phyloP scores from a whole-genome alignment of 2,329 filamentous ascomycete species.

The Tolypocladium guangdongense region DNA sequence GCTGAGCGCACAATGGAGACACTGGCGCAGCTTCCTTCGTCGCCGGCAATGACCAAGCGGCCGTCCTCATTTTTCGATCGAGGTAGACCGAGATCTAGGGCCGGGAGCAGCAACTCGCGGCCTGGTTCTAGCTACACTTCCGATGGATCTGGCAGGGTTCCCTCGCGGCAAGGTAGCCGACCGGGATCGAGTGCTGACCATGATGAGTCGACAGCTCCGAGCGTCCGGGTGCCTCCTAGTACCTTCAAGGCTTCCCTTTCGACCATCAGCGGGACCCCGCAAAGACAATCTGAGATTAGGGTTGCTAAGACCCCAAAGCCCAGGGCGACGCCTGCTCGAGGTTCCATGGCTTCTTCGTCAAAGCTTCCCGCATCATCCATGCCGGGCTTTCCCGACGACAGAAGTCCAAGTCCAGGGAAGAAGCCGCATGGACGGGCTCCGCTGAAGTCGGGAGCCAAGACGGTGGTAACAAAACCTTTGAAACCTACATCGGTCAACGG shows the following conservation, averaged over 20 bases:
- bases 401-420: conserved; percentile 30
- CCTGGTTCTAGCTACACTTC: conserved; percentile 50
- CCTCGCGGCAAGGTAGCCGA: conserved; percentile 39
- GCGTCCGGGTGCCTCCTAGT: conserved; percentile 32
- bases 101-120: conserved; percentile 33
- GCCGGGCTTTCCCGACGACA: conserved; percentile 12
- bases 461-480: conserved; percentile 31
- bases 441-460: conserved; percentile 34
- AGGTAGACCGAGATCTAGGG: conserved; percentile 43
- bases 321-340: conserved; percentile 11
- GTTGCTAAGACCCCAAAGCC: conserved; percentile 13
- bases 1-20: conserved; percentile 82
- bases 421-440: conserved; percentile 11
- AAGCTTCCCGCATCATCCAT: conserved; percentile 15
- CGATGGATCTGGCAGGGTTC: conserved; percentile 43
- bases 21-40: conserved; percentile 65
- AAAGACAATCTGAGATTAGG: conserved; percentile 12
- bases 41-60: conserved; percentile 57
- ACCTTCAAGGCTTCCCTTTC: conserved; percentile 32
- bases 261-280: conserved; percentile 33
- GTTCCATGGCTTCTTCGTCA: conserved; percentile 9
- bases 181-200: conserved; percentile 44
- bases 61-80: conserved; percentile 63
- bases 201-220: conserved; percentile 24
- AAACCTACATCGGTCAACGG: conserved; percentile 43